Percentiles rank a stretch among this genome's conserved stretches.
Evolutionary conservation across 2,329 filamentous ascomycete species (phyloP).

Genomic region (Claviceps digitariae): DNA sequence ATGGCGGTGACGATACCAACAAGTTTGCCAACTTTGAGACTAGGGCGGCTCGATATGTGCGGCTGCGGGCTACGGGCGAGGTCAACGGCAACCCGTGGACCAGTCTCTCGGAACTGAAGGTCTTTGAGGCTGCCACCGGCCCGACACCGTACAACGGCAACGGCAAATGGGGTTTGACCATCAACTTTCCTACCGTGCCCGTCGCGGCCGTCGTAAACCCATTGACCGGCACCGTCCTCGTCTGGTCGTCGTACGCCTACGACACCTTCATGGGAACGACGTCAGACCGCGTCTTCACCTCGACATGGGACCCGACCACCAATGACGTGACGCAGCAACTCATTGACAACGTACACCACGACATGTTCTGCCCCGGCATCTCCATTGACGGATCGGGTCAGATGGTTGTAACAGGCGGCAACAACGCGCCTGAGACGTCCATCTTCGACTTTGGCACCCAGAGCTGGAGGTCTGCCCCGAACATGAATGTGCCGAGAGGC

Average conservation of each 20-base stretch:
- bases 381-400: conserved; percentile 30
- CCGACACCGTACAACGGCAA: conserved; percentile 9
- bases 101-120: conserved; percentile 19
- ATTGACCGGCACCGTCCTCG: not conserved
- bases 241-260: conserved; percentile 7
- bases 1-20: conserved; percentile 12
- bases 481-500: conserved; percentile 33
- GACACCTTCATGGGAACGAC: conserved; percentile 7
- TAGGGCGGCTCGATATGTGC: conserved; percentile 15
- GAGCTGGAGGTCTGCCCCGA: conserved; percentile 23
- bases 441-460: conserved; percentile 28
- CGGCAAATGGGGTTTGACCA: conserved; percentile 21
- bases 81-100: conserved; percentile 17
- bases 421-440: conserved; percentile 32
- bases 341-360: conserved; percentile 30
- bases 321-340: conserved; percentile 13
- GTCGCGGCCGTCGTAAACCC: conserved; percentile 10
- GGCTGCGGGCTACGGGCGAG: conserved; percentile 16
- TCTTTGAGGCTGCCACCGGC: conserved; percentile 15
- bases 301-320: conserved; percentile 8
- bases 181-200: conserved; percentile 23
- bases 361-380: conserved; percentile 43
- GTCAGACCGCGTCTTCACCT: conserved; percentile 8
- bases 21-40: conserved; percentile 22
- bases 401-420: conserved; percentile 41